Evolutionary conservation across 352 stramenopile species (phyloP).

Genomic region (Pythium dissimile): DNA sequence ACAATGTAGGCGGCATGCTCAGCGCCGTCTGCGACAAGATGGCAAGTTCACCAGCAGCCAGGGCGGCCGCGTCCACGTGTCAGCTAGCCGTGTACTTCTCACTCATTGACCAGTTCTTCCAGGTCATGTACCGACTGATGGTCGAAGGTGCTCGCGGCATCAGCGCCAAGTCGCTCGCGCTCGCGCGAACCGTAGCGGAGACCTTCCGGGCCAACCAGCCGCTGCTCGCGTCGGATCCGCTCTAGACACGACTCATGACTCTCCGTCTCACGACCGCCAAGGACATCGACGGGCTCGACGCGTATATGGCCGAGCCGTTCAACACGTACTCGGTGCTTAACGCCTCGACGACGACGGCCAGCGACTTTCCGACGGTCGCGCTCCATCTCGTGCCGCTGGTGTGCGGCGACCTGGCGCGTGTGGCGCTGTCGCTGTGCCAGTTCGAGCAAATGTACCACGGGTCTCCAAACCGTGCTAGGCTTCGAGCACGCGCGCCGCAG

Average conservation of each 20-base stretch:
- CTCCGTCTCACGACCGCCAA: neutral
- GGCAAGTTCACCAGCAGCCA: neutral
- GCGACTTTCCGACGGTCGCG: conserved; percentile 1
- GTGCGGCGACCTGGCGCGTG: neutral
- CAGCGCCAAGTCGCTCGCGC: neutral
- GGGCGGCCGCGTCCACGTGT: neutral
- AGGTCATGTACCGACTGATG: conserved; percentile 3
- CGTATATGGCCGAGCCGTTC: conserved; percentile 3
- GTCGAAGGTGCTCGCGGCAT: conserved; percentile 2
- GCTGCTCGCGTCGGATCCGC: neutral
- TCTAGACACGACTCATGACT: conserved; percentile 11
- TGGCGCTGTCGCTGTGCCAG: conserved; percentile 1
- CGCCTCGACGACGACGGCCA: neutral
- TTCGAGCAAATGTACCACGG: neutral
- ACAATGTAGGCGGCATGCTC: conserved; percentile 5
- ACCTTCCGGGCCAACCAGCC: conserved; percentile 1
- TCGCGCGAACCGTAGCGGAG: neutral
- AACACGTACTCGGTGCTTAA: neutral
- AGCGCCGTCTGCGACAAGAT: conserved; percentile 2
- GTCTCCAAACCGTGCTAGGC: neutral
- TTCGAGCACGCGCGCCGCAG: neutral
- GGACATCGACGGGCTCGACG: neutral
- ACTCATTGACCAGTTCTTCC: conserved; percentile 6
- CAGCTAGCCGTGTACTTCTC: conserved; percentile 4
- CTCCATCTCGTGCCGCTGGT: neutral